Conservation (phyloP, 2,329 filamentous ascomycete species). For the Monosporascus sp. region DNA sequence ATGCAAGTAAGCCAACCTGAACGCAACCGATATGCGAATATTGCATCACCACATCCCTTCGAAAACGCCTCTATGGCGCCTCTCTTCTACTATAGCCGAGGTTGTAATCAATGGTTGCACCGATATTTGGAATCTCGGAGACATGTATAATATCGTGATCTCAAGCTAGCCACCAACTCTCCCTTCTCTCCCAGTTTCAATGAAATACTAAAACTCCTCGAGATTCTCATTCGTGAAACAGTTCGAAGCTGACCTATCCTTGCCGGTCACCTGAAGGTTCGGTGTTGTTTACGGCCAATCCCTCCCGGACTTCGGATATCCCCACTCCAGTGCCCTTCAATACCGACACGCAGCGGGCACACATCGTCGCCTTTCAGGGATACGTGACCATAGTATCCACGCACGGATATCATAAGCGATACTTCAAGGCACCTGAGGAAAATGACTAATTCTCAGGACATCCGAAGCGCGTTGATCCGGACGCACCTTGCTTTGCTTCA, state of each 20-base stretch:
- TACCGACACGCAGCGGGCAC: background rate
- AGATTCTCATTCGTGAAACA: no score
- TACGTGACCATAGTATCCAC: no score
- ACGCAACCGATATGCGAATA: no score
- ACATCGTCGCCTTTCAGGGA: no score
- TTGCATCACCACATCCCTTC: no score
- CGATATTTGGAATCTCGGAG: no score
- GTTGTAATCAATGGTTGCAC: no score
- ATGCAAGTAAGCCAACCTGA: no score
- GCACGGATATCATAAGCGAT: background rate
- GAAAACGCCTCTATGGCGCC: no score
- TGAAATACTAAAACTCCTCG: background rate
- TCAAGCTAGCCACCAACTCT: background rate
- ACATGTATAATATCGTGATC: no score
- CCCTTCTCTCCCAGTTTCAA: background rate
- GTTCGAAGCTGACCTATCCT: no score
- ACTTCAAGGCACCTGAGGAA: background rate
- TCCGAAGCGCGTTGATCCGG: conserved; percentile 38
- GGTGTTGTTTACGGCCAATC: background rate
- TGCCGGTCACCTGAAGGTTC: background rate
- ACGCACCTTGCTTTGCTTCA: conserved; percentile 44
- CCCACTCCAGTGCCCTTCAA: conserved; percentile 13
- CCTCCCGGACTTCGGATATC: conserved; percentile 26
- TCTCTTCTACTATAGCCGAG: no score
- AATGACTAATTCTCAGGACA: conserved; percentile 26